phyloP scores from a whole-genome alignment of 164 flowering plant species.

The Liquidambar formosana region DNA sequence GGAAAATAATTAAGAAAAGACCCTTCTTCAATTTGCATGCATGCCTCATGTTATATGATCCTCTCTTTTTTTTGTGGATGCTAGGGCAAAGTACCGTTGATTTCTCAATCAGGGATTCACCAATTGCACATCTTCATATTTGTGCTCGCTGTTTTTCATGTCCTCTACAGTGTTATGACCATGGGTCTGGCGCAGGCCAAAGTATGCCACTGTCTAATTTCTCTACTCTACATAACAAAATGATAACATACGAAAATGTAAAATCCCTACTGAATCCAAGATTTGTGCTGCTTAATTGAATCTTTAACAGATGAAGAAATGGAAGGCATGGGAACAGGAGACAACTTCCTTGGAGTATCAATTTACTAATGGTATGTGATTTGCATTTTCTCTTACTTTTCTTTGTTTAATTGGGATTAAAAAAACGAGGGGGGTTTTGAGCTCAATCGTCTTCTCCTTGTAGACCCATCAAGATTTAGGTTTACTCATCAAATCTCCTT shows the following conservation, averaged over 20 bases:
- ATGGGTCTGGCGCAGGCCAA: constrained; percentile 54
- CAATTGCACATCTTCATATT: constrained; percentile 69
- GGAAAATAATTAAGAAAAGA: too few relatives aligned
- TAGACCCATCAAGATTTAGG: constrained; percentile 74
- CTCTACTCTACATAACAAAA: not conserved
- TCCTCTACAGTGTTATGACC: constrained; percentile 57
- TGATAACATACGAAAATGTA: too few relatives aligned
- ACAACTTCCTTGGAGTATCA: constrained; percentile 61
- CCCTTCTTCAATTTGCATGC: too few relatives aligned
- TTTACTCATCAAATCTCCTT: constrained; percentile 69
- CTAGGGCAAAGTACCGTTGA: constrained; percentile 46
- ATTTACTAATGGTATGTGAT: constrained; percentile 45
- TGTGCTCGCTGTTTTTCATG: constrained; percentile 61
- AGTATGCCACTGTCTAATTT: constrained; percentile 27
- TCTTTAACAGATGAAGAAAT: constrained; percentile 59
- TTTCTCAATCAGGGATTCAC: constrained; percentile 54
- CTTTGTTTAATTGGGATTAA: too few relatives aligned
- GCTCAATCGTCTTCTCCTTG: too few relatives aligned
- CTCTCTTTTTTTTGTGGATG: not conserved
- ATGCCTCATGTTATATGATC: too few relatives aligned
- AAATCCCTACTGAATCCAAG: too few relatives aligned
- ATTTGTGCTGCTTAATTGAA: not conserved
- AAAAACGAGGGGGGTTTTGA: too few relatives aligned
- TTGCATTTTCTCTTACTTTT: not conserved
- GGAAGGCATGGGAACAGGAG: constrained; percentile 73